Evolutionary conservation across 2,329 filamentous ascomycete genomes (phyloP).

Genomic region (Talaromyces verruculosus): DNA sequence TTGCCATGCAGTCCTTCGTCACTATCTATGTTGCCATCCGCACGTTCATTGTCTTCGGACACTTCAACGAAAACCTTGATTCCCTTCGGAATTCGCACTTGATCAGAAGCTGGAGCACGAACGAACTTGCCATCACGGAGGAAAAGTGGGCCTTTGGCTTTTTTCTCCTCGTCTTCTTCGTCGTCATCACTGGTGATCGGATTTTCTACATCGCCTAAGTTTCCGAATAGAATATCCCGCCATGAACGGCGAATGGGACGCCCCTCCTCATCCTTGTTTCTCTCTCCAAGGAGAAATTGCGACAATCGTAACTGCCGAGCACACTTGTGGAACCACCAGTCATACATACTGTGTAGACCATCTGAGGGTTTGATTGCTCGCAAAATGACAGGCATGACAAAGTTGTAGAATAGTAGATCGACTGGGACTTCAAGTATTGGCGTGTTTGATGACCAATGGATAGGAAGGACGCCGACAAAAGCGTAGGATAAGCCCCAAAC

Average conservation of each 20-base stretch:
- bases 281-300: slow-evolving; percentile 89
- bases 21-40: slow-evolving; percentile 59
- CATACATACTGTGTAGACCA: slow-evolving; percentile 79
- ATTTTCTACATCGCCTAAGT: slow-evolving; percentile 40
- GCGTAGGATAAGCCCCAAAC: slow-evolving; percentile 81
- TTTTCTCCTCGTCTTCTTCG: slow-evolving; percentile 42
- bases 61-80: slow-evolving; percentile 77
- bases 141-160: slow-evolving; percentile 51
- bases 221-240: slow-evolving; percentile 41
- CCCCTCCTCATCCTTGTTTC: slow-evolving; percentile 78
- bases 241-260: slow-evolving; percentile 62
- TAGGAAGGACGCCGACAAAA: slow-evolving; percentile 73
- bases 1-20: slow-evolving; percentile 61
- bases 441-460: slow-evolving; percentile 90
- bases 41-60: slow-evolving; percentile 63
- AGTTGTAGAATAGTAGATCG: slow-evolving; percentile 94
- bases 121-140: slow-evolving; percentile 77
- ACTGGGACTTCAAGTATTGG: slow-evolving; percentile 92
- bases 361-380: slow-evolving; percentile 83
- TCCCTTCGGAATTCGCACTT: slow-evolving; percentile 88
- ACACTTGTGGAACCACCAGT: slow-evolving; percentile 93
- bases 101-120: slow-evolving; percentile 88
- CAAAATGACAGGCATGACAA: slow-evolving; percentile 84
- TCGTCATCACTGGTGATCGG: slow-evolving; percentile 37
- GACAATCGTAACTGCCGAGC: slow-evolving; percentile 77